Evolutionary conservation across 23 red algal species (phyloP), one percentile per base, ranked within the genome.

Genomic region (Rhodosorus marinus): DNA sequence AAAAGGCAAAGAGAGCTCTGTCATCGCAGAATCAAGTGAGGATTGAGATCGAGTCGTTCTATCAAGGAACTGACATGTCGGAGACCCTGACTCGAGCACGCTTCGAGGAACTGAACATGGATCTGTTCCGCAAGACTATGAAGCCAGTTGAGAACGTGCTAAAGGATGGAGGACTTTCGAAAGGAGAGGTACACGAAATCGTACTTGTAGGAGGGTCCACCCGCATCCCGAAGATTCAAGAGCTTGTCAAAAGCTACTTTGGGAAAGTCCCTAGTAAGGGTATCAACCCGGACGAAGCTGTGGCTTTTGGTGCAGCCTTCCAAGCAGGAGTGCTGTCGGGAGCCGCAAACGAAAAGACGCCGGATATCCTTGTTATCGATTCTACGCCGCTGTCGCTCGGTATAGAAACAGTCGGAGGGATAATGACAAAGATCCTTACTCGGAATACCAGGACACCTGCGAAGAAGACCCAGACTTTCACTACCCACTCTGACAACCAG

Each of bases 261-360:
- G 76, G 75, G 23, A 94, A 94, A 59, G 74, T 83, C 33, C 87
- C 73, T 8, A 64, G 70, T 34, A 78, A 71, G 20, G 79, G 76
- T 35, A 94, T 94, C 49, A 94, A 94, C 64, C 87, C 87, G 19
- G 87, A 94, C 47, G 87, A 94, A 47, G 87, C 87, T 6, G 76
- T 94, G 34, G 87, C 87, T 0, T 94, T 83, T 40, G 87, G 87
- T 27, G 87, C 87, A 1, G 76, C 87, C 7, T 69, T 94, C 46
- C 87, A 94, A 43, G 87, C 74, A 20, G 87, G 71, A 8, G 80
- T 94, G 38, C 54, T 94, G 8, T 79, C 75, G 27, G 87, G 87
- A 45, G 87, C 83, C 38, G 52, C 56, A 7, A 67, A 58, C 23
- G 73, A 79, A 21, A 74, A 68, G 52, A 65, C 70, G 53, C 83